phyloP scores from a whole-genome alignment of 1,284 basidiomycete genomes.

The Amanita bisporigera region DNA sequence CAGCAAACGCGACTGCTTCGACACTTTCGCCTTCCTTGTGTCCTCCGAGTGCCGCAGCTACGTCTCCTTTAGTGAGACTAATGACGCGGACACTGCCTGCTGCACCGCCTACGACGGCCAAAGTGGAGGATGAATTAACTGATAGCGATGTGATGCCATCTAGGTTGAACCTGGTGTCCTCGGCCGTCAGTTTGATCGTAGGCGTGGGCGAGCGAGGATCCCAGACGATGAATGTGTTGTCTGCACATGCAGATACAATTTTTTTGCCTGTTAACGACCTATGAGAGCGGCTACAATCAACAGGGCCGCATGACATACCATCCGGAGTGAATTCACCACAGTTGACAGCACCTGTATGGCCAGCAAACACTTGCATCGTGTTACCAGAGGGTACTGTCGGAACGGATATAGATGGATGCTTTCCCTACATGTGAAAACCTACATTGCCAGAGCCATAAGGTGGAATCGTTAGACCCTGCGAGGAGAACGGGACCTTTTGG shows the following conservation, averaged over 20 bases:
- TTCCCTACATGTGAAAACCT: constrained; percentile 30
- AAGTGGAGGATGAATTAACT: constrained; percentile 82
- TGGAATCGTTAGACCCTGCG: constrained; percentile 93
- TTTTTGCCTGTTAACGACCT: constrained; percentile 66
- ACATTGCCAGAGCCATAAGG: constrained; percentile 99
- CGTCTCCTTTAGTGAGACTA: constrained; percentile 85
- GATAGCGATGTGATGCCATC: constrained; percentile 88
- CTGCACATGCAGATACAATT: constrained; percentile 87
- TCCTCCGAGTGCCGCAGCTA: constrained; percentile 81
- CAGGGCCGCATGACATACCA: constrained; percentile 50
- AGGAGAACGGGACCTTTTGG: constrained; percentile 90
- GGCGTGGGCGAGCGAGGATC: constrained; percentile 84
- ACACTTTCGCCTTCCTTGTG: constrained; percentile 91
- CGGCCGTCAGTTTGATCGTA: constrained; percentile 77
- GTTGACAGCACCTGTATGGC: constrained; percentile 86
- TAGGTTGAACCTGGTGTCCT: constrained; percentile 78
- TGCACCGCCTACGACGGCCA: constrained; percentile 89
- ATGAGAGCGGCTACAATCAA: not conserved
- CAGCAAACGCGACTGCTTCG: constrained; percentile 88
- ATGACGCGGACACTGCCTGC: constrained; percentile 86
- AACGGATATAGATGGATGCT: constrained; percentile 8
- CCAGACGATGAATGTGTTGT: constrained; percentile 90
- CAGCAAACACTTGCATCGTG: constrained; percentile 95
- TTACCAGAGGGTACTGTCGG: constrained; percentile 86
- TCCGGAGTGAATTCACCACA: constrained; percentile 94